These are phyloP conservation scores for Naumovozyma baii DNA, from an alignment of 805 yeast genomes.

Conservation along the genomic window DNA sequence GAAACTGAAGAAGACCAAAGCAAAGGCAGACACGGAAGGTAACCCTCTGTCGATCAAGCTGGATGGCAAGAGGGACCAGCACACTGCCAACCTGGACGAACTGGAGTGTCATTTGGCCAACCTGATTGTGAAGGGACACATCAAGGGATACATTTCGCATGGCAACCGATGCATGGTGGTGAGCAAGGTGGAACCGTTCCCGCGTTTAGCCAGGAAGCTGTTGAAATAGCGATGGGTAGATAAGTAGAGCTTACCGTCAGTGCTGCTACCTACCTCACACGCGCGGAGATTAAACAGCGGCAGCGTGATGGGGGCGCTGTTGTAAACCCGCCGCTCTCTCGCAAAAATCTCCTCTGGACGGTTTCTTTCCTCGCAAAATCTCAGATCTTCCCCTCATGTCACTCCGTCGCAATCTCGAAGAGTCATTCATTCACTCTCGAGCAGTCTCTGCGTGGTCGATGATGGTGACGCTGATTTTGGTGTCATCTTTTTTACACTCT, in stretches of 20 bases:
- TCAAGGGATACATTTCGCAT: constrained; percentile 80
- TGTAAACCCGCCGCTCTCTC: too few relatives aligned
- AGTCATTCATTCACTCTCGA: neutral
- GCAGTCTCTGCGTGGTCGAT: too few relatives aligned
- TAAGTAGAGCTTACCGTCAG: too few relatives aligned
- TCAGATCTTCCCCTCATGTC: neutral
- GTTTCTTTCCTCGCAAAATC: too few relatives aligned
- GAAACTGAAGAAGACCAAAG: neutral
- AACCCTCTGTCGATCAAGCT: constrained; percentile 5
- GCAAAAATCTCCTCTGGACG: too few relatives aligned
- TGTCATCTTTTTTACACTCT: too few relatives aligned
- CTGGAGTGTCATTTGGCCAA: constrained; percentile 63
- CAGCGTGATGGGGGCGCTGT: neutral
- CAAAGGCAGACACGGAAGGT: constrained; percentile 1
- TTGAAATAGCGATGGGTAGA: too few relatives aligned
- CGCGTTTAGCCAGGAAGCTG: constrained; percentile 24
- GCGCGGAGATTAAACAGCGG: too few relatives aligned
- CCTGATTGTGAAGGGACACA: constrained; percentile 46
- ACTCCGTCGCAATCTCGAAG: neutral
- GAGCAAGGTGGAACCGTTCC: constrained; percentile 68
- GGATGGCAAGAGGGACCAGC: constrained; percentile 7
- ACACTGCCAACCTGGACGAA: constrained; percentile 41
- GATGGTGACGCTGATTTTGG: too few relatives aligned
- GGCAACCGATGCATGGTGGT: constrained; percentile 63
- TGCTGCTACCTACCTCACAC: too few relatives aligned